A percentile compares a stretch with the other conserved stretches of the same genome.
Evolutionary conservation across 2,329 filamentous ascomycete genomes (phyloP).

Genomic region (Ramichloridium luteum): DNA sequence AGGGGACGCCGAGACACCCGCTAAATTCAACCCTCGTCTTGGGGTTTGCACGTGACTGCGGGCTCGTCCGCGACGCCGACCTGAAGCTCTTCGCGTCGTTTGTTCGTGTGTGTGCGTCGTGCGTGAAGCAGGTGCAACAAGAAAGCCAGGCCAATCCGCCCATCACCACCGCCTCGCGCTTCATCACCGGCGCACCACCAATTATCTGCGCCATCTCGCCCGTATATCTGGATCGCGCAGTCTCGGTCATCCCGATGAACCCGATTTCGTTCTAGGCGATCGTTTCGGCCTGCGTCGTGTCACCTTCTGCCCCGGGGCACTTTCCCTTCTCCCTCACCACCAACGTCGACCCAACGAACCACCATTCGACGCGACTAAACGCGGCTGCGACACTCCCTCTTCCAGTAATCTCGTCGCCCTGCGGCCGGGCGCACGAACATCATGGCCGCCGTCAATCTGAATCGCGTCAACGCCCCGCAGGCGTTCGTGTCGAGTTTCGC

Average conservation of each 20-base stretch:
- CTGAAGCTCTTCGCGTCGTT: background rate
- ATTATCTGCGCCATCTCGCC: constrained; percentile 1
- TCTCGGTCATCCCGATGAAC: constrained; percentile 15
- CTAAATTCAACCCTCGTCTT: no score
- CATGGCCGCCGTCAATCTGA: constrained; percentile 16
- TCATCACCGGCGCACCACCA: constrained; percentile 2
- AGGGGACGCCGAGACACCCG: no score
- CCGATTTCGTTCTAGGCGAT: no score
- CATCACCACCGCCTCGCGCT: constrained; percentile 1
- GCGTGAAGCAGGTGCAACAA: background rate
- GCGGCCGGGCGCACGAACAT: no score
- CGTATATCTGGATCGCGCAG: constrained; percentile 3
- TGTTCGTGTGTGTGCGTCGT: background rate
- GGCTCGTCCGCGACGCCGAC: no score
- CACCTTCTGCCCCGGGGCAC: no score
- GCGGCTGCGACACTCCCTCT: background rate
- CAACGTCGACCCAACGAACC: constrained; percentile 7
- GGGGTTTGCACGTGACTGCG: no score
- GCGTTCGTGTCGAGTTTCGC: constrained; percentile 87
- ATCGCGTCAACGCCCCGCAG: constrained; percentile 51
- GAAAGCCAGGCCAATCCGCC: background rate
- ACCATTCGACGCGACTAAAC: no score
- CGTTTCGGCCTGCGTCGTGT: no score
- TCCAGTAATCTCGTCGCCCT: no score
- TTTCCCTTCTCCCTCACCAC: no score